Base-by-base conservation (phyloP, 2,329 filamentous ascomycete genomes). In the Apiospora saccharicola region DNA sequence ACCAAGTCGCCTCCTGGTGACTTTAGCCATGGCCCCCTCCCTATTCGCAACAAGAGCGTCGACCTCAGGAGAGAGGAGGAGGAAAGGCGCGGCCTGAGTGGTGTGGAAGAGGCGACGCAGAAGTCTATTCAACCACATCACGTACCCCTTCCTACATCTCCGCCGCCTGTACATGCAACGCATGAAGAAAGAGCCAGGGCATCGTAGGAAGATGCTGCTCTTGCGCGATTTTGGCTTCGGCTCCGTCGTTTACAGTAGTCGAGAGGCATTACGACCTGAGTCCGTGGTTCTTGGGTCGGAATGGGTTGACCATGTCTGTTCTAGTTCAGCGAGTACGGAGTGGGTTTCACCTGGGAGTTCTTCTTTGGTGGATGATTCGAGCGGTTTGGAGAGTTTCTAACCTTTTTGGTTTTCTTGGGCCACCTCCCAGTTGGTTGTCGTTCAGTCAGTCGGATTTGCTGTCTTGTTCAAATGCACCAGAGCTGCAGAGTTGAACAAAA, bases 1-100 rank as follows among this genome's bases (percentile, higher is more conserved):
- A 86, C 85, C 76, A 90, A 90, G 79, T 90, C 88, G 12, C 89
- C 89, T 4, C 86, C 88, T 1, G 82, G 82, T 34, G 84, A 85
- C 34, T 79, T 75, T 1, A 76, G 72, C 75, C 78, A 78, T 70
- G 78, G 74, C 37, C 80, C 84, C 43, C 68, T 84, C 3, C 75
- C 81, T 19, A 76, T 82, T 4, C 80, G 85, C n/a, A 85, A 83
- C 4, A 88, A 84, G 80, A 89, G 86, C 74, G 72, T 86, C 37
- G 87, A 89, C 67, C 78, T 85, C 24, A 87, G 84, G 75, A 83
- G 84, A 49, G 77, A 75, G 19, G 83, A 86, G 72, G 81, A 84
- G 16, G 82, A 84, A 67, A 79, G 83, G 19, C 82, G 83, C 68
- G 79, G 76, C 46, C 75, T 71, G 44, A 70, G 49, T 1, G 37